These are phyloP conservation scores for Puccinia coronata DNA, from an alignment of 1,284 basidiomycete genomes.

Conservation along the genomic window DNA sequence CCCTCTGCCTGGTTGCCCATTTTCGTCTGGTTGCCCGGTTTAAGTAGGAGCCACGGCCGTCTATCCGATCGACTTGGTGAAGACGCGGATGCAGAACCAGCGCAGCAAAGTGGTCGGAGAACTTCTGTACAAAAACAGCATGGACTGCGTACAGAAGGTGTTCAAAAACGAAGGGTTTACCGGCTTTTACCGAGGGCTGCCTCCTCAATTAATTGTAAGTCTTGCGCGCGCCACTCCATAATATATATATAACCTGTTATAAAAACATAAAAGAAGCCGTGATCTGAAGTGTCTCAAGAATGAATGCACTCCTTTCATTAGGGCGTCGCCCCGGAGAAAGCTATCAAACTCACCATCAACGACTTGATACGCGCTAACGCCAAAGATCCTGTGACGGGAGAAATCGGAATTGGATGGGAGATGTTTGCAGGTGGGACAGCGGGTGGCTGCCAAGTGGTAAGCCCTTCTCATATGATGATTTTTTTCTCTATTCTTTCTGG, in stretches of 20 bases:
- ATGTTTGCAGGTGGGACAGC: conserved; percentile 86
- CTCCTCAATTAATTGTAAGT: conserved; percentile 86
- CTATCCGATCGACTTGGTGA: conserved; percentile 89
- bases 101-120: conserved; percentile 91
- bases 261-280: neutral
- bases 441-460: conserved; percentile 93
- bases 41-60: conserved; percentile 83
- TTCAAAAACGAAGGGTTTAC: conserved; percentile 83
- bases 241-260: too few relatives aligned
- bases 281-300: neutral
- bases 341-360: conserved; percentile 91
- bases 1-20: neutral
- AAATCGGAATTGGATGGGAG: conserved; percentile 84
- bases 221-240: neutral
- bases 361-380: conserved; percentile 80
- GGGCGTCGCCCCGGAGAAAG: conserved; percentile 98
- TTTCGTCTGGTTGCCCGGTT: neutral
- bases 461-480: conserved; percentile 59
- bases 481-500: neutral
- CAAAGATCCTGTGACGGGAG: conserved; percentile 90
- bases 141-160: conserved; percentile 92
- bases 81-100: conserved; percentile 92
- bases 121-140: conserved; percentile 86
- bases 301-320: conserved; percentile 59
- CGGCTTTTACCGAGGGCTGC: conserved; percentile 96